Evolutionary conservation across 345 rosid species (phyloP).

Genomic region (Mallotus nudiflorus): DNA sequence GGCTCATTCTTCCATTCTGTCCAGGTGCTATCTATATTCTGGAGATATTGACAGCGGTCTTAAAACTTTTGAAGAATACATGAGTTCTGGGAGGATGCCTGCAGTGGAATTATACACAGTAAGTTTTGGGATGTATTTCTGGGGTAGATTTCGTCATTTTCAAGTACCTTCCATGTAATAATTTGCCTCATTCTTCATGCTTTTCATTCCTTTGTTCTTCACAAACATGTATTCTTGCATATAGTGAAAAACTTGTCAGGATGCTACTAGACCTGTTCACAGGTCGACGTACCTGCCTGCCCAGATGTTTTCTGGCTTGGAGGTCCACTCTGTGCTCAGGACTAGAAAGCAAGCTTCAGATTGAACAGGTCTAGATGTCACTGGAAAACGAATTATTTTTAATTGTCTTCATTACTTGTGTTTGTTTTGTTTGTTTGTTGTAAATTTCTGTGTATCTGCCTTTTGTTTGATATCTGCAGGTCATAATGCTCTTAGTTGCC

Average conservation of each 20-base stretch:
- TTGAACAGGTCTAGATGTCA: background rate
- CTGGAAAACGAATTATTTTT: background rate
- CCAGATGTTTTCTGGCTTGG: too few relatives aligned
- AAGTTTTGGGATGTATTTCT: constrained; percentile 23
- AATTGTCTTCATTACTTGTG: background rate
- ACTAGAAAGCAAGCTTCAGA: too few relatives aligned
- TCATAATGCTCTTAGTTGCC: background rate
- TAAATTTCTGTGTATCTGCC: background rate
- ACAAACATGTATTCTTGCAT: background rate
- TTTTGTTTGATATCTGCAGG: background rate
- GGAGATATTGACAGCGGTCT: constrained; percentile 74
- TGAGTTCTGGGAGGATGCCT: constrained; percentile 51
- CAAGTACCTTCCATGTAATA: background rate
- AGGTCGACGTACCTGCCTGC: too few relatives aligned
- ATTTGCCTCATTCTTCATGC: background rate
- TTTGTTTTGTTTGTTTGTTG: background rate
- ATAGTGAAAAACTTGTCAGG: background rate
- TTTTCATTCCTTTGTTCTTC: background rate
- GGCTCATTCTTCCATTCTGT: background rate
- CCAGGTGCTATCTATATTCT: constrained; percentile 76
- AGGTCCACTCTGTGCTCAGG: too few relatives aligned
- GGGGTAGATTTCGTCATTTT: background rate
- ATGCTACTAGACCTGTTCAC: background rate
- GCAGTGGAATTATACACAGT: constrained; percentile 65
- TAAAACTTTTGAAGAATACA: constrained; percentile 57